Conservation (phyloP, 192 early-diverging fungal genomes). For the Coemansia interrupta region DNA sequence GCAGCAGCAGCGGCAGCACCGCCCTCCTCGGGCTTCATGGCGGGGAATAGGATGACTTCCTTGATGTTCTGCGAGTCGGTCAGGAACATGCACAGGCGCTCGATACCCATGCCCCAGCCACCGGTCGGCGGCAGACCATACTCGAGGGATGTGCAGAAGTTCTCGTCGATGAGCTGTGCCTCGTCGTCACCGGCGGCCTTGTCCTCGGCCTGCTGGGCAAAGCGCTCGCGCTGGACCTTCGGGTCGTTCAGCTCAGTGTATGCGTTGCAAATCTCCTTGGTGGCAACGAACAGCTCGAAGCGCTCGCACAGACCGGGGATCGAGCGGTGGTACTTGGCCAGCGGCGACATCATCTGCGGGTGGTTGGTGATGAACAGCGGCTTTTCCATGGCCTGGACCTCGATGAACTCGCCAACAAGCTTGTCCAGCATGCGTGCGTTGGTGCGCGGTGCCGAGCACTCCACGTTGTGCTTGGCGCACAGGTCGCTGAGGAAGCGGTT, state of each 20-base stretch:
- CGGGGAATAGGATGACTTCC: slow-evolving; percentile 77
- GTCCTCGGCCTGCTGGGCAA: slow-evolving; percentile 94
- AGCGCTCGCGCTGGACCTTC: slow-evolving; percentile 96
- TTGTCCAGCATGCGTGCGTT: slow-evolving; percentile 93
- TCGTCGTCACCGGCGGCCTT: slow-evolving; percentile 99
- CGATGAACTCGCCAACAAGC: slow-evolving; percentile 79
- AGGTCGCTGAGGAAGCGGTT: slow-evolving; percentile 89
- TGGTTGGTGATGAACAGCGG: slow-evolving; percentile 97
- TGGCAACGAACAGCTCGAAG: slow-evolving; percentile 97
- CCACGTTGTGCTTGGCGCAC: slow-evolving; percentile 92
- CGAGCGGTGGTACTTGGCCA: slow-evolving; percentile 94
- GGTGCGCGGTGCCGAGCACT: slow-evolving; percentile 92
- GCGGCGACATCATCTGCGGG: slow-evolving; percentile 98
- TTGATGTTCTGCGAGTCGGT: slow-evolving; percentile 98
- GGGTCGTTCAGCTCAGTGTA: slow-evolving; percentile 99
- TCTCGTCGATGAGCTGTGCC: slow-evolving; percentile 97
- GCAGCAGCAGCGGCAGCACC: not conserved
- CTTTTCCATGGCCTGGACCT: slow-evolving; percentile 68
- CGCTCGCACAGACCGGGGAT: slow-evolving; percentile 91
- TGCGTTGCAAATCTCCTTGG: slow-evolving; percentile 98
- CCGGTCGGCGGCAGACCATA: slow-evolving; percentile 96
- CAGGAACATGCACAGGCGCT: slow-evolving; percentile 97
- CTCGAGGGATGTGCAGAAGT: slow-evolving; percentile 93
- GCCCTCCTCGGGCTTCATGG: slow-evolving; percentile 65
- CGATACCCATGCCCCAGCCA: slow-evolving; percentile 92